A percentile compares a stretch with the other conserved stretches of the same genome.
Evolutionary conservation across 2,329 filamentous ascomycete genomes (phyloP).

Genomic region (Chaetoscypha palmicola): DNA sequence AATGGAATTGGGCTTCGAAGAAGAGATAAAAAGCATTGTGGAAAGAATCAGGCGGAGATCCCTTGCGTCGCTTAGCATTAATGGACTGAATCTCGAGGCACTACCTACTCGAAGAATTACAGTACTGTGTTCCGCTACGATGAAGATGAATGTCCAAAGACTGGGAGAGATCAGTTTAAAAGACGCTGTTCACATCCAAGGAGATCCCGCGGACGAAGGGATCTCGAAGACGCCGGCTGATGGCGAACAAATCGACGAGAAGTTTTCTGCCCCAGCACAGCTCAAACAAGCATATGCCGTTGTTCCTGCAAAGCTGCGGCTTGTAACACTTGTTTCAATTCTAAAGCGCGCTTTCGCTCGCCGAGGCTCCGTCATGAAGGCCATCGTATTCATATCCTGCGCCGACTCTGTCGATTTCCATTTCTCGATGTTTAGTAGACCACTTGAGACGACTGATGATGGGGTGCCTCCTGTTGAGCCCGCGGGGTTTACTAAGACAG

Average conservation of each 20-base stretch:
- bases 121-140: conserved; percentile 88
- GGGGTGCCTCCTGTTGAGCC: conserved; percentile 29
- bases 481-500: conserved; percentile 26
- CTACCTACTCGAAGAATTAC: conserved; percentile 75
- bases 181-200: conserved; percentile 81
- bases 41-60: conserved; percentile 63
- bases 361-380: conserved; percentile 90
- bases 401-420: conserved; percentile 97
- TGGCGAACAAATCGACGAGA: conserved; percentile 38
- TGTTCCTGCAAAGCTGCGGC: conserved; percentile 78
- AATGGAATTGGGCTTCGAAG: conserved; percentile 96
- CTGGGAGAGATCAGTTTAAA: conserved; percentile 92
- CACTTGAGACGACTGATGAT: conserved; percentile 27
- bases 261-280: conserved; percentile 80
- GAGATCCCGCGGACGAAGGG: conserved; percentile 45
- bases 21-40: conserved; percentile 85
- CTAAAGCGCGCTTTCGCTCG: conserved; percentile 83
- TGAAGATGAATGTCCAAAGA: conserved; percentile 96
- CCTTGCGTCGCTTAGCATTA: conserved; percentile 51
- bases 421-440: conserved; percentile 65
- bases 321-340: conserved; percentile 79
- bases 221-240: conserved; percentile 44
- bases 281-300: conserved; percentile 88
- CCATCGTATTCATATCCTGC: conserved; percentile 93
- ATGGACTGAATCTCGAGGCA: conserved; percentile 48